A percentile compares a stretch with the other conserved stretches of the same genome.
Evolutionary conservation across 345 rosid species (phyloP).

Genomic region (Aquilaria sinensis): DNA sequence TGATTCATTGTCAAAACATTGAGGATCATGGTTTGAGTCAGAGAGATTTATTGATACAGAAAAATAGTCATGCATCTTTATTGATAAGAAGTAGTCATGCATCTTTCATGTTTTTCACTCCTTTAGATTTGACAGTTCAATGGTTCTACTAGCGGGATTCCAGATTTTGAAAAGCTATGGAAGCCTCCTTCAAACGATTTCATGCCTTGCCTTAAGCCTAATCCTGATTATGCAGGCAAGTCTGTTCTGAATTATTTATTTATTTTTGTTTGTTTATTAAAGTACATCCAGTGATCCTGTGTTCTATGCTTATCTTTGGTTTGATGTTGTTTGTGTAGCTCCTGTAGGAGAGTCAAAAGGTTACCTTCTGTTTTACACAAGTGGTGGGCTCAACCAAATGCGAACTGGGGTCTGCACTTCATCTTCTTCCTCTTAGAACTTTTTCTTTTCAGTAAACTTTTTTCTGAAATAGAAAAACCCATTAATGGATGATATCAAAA

Average conservation of each 20-base stretch:
- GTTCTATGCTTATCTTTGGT: not conserved
- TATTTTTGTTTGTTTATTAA: too few relatives aligned
- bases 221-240: conserved; percentile 52
- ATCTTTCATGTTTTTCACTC: conserved; percentile 70
- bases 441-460: too few relatives aligned
- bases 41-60: not conserved
- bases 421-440: not conserved
- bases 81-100: conserved; percentile 44
- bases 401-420: conserved; percentile 70
- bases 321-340: conserved; percentile 25
- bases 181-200: conserved; percentile 59
- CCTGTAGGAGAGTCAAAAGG: conserved; percentile 46
- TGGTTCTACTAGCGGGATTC: conserved; percentile 33
- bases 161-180: conserved; percentile 60
- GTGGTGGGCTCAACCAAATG: conserved; percentile 99
- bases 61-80: not conserved
- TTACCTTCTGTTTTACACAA: conserved; percentile 78
- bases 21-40: too few relatives aligned
- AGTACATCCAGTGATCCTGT: too few relatives aligned
- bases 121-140: conserved; percentile 87
- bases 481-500: too few relatives aligned
- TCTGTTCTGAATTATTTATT: not conserved
- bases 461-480: too few relatives aligned
- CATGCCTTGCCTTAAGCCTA: conserved; percentile 52
- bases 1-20: too few relatives aligned